Evolutionary conservation across 768 basidiomycete species (phyloP), one percentile per base, ranked within the genome.

Genomic region (Lentinula edodes): DNA sequence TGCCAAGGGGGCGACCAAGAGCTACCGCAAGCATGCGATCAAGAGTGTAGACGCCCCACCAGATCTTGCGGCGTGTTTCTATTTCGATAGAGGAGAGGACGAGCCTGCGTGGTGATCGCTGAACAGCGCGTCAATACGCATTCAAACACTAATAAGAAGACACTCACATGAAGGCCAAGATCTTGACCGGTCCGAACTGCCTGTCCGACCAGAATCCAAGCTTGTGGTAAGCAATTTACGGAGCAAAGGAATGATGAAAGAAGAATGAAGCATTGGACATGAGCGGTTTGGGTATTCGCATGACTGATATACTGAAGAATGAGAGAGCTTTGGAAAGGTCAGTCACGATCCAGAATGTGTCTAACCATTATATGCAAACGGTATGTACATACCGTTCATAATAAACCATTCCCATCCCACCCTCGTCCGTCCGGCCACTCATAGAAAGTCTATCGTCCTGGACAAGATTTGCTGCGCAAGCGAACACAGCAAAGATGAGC

Each of bases 21-120:
- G 93, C 88, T 57, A 95, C 84, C 23, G 94, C 94, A 18, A 96
- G 87, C 91, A 95, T 94, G 54, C 93, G 87, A 72, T 91, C 94
- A 54, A 96, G 78, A 28, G 87, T 87, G 68, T 96, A 96, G 32
- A 95, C 91, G 46, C 90, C 87, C 92, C 94, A 95, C 94, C 94
- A 95, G 55, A 95, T 88, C 75, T 95, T 93, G 64, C 89, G 80
- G 35, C 93, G 85, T 0, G 91, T 91, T 73, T 95, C 92, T 73
- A 93, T 95, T 72, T 95, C 91, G 43, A 91, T 83, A 41, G 87
- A 77, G 18, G 85, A 76, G 39, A 94, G 78, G 16, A 78, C 69
- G 51, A 95, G 80, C 50, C 91, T 84, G 55, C 88, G 84, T 4
- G 92, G 89, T 2, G 93, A 93, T 61, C 94, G 89, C 93, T 95